Evolutionary conservation across 768 basidiomycete genomes (phyloP), one percentile per base, ranked within the genome.

Genomic region (Russula abietina): DNA sequence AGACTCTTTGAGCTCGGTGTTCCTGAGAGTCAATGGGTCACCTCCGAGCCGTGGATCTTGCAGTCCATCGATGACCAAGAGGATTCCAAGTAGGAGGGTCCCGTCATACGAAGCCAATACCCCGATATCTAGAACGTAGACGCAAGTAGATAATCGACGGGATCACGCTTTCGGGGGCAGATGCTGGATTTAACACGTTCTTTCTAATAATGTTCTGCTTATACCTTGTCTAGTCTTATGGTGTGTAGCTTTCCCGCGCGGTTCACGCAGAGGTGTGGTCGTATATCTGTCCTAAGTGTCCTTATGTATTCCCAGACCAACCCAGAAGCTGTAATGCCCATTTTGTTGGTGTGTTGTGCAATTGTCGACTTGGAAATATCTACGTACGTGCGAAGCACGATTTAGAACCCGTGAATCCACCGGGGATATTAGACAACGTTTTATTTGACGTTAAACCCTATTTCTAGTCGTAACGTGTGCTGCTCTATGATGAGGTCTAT

Each of bases 1-100:
- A 86, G 82, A 66, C 83, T 98, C 52, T 85, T 98, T 67, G 96
- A 98, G 77, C 88, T 98, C 57, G 96, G 96, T 68, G 93, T 98
- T 10, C 96, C 96, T 49, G 74, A 79, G 16, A 72, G 82, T 61
- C 96, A 98, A 75, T 92, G 87, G 70, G 83, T 79, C 54, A 65
- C 82, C 33, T 71, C 83, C 26, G 89, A 94, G 69, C 84, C 86
- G 16, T 96, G 92, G 93, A 73, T 75, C 66, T 72, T 97, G 81
- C 83, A 84, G 73, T 74, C 74, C 58, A 45, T 71, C 60, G 76
- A 78, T 55, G 80, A 80, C 69, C 71, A 61, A 32, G 19, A 80
- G 61, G 70, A 69, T 62, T 51, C 53, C 14, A 64, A 60, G n/a
- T 64, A 56, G 39, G 19, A 41, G n/a, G 39, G 32, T 24, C 14